phyloP scores from a whole-genome alignment of 495 filamentous ascomycete genomes.

The Pyrenopolyporus hunteri region DNA sequence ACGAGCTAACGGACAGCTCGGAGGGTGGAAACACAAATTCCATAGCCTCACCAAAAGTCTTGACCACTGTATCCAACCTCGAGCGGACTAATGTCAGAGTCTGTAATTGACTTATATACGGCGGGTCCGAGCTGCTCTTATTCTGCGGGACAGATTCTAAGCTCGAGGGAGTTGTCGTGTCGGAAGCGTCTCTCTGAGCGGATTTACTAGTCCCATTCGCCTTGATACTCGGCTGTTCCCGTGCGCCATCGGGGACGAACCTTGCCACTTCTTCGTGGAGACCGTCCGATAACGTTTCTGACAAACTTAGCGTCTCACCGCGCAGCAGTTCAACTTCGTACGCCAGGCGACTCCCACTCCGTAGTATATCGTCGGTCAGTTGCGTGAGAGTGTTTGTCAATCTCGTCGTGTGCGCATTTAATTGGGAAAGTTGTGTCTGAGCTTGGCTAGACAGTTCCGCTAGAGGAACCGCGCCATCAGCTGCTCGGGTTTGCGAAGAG shows the following conservation, averaged over 20 bases:
- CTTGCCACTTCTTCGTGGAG: constrained; percentile 70
- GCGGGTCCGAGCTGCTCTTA: constrained; percentile 57
- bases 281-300: constrained; percentile 75
- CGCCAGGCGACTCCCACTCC: constrained; percentile 81
- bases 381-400: constrained; percentile 83
- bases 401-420: constrained; percentile 84
- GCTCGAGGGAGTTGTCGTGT: constrained; percentile 18
- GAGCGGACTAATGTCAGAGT: constrained; percentile 82
- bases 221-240: constrained; percentile 27
- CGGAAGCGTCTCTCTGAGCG: constrained; percentile 38
- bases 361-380: constrained; percentile 92
- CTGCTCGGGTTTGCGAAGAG: constrained; percentile 19
- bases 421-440: constrained; percentile 81
- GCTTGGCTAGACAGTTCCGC: constrained; percentile 80
- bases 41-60: constrained; percentile 91
- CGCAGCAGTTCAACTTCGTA: constrained; percentile 95
- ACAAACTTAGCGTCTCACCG: constrained; percentile 79
- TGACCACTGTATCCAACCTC: constrained; percentile 82
- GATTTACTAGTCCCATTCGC: constrained; percentile 13
- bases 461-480: constrained; percentile 64
- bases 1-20: constrained; percentile 71
- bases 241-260: constrained; percentile 65
- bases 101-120: constrained; percentile 76
- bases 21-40: constrained; percentile 88
- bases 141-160: constrained; percentile 24